phyloP scores from a whole-genome alignment of 2,329 filamentous ascomycete species.

The Kalaharituber pfeilii region DNA sequence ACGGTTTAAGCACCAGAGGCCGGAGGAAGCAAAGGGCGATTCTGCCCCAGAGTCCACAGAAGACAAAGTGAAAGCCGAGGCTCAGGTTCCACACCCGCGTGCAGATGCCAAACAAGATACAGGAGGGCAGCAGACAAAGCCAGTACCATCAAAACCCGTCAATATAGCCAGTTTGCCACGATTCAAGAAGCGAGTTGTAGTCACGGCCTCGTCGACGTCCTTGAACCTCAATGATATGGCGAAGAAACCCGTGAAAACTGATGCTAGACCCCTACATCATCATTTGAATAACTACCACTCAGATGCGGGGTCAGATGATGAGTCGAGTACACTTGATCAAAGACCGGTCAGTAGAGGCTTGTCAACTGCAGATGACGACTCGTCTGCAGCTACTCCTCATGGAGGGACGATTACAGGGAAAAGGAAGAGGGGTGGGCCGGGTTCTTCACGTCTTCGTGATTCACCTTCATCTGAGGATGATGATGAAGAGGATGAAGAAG shows the following conservation, averaged over 20 bases:
- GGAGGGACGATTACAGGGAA: constrained; percentile 31
- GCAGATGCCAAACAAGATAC: not conserved
- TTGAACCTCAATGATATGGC: constrained; percentile 46
- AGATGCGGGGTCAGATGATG: constrained; percentile 42
- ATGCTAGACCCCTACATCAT: constrained; percentile 64
- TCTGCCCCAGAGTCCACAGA: not conserved
- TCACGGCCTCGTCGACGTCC: constrained; percentile 32
- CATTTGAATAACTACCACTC: constrained; percentile 55
- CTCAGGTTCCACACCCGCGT: constrained; percentile 2
- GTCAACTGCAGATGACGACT: constrained; percentile 50
- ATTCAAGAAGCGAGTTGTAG: constrained; percentile 43
- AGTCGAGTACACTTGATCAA: constrained; percentile 36
- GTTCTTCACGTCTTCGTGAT: constrained; percentile 56
- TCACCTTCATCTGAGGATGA: constrained; percentile 20
- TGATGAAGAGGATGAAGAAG: constrained; percentile 16
- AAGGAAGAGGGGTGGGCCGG: constrained; percentile 77
- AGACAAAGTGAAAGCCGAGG: not conserved
- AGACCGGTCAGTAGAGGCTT: constrained; percentile 14
- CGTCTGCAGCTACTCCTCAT: constrained; percentile 40
- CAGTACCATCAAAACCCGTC: constrained; percentile 27
- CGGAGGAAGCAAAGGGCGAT: constrained; percentile 48
- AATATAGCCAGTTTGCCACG: constrained; percentile 43
- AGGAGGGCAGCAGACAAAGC: not conserved
- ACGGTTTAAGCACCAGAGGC: constrained; percentile 64
- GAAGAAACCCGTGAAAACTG: constrained; percentile 40